phyloP scores from a whole-genome alignment of 495 filamentous ascomycete genomes.

The Tuber indicum region DNA sequence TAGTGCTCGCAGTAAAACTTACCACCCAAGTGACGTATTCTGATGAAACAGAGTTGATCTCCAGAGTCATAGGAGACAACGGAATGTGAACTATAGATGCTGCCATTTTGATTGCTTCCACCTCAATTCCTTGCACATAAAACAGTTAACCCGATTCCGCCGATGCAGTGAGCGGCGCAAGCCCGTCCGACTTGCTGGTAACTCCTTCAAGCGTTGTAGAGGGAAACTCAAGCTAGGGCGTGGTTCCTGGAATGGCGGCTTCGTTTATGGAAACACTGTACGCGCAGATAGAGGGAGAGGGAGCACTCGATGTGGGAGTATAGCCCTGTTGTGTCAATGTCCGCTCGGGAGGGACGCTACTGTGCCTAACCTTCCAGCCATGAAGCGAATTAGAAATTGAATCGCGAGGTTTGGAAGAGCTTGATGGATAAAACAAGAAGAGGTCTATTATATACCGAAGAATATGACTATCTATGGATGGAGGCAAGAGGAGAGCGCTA shows the following conservation, averaged over 20 bases:
- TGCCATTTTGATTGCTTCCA: conserved; percentile 33
- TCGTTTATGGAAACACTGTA: background rate
- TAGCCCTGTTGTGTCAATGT: conserved; percentile 19
- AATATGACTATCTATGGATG: conserved; percentile 34
- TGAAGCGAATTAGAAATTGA: conserved; percentile 31
- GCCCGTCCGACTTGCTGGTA: conserved; percentile 21
- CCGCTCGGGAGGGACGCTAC: conserved; percentile 19
- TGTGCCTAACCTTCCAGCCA: conserved; percentile 30
- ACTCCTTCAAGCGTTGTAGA: background rate
- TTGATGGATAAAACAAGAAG: conserved; percentile 22
- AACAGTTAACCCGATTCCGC: conserved; percentile 14
- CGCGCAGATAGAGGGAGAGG: conserved; percentile 12
- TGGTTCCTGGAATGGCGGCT: background rate
- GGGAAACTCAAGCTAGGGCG: background rate
- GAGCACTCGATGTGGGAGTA: conserved; percentile 14
- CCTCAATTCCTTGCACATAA: conserved; percentile 13
- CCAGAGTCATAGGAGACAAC: conserved; percentile 43
- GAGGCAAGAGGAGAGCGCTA: conserved; percentile 9
- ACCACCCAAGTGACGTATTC: conserved; percentile 43
- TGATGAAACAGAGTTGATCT: conserved; percentile 43
- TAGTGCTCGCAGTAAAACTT: conserved; percentile 20
- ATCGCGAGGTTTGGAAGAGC: conserved; percentile 27
- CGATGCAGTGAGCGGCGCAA: conserved; percentile 23
- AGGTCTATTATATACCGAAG: conserved; percentile 39
- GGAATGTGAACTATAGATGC: conserved; percentile 43